Base-by-base conservation (phyloP, 2,329 filamentous ascomycete genomes). In the Aspergillus costaricaensis region DNA sequence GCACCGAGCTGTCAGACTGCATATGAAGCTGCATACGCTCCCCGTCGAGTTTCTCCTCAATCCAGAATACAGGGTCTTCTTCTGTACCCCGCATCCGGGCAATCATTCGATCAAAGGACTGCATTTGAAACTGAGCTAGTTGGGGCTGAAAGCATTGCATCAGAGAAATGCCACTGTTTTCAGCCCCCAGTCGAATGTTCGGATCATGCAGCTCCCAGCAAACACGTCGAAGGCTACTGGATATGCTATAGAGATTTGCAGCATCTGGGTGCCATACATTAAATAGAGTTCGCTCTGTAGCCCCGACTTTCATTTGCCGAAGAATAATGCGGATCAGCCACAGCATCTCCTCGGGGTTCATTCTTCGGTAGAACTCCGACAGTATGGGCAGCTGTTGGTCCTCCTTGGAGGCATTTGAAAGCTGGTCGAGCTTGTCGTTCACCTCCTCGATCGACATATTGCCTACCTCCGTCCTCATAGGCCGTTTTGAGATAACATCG, bases 91-190 rank as follows among this genome's bases (percentile, higher is more conserved):
- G 85, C 76, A 89, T 85, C 48, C 79, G 87, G 17, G 86, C 81
- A 1, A 96, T 86, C 85, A 96, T 91, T 71, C 88, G 90, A 57
- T 92, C 85, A 67, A 96, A 91, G 0, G 88, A 87, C 36, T 91
- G 85, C 82, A 91, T 90, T 74, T 97, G 92, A 65, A 96, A 97
- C 65, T 95, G 91, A 4, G 95, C 95, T 38, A 99, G 83, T 75
- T 98, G 95, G 5, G 95, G 95, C 71, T 98, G 94, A 72, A 98
- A 98, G 73, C 92, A 97, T 70, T 95, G 90, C 91, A 97, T 96
- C 36, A 98, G 79, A 1, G 84, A 81, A 14, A 98, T 88, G 0
- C 89, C 88, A 0, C 87, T 85, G 55, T 92, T 87, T 23, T 92
- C 89, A 38, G 87, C 87, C 65, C 92, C 87, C 2, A 99, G 82